Evolutionary conservation across 441 rosid species (phyloP), one percentile per base, ranked within the genome.

Genomic region (Gossypium trilobum): DNA sequence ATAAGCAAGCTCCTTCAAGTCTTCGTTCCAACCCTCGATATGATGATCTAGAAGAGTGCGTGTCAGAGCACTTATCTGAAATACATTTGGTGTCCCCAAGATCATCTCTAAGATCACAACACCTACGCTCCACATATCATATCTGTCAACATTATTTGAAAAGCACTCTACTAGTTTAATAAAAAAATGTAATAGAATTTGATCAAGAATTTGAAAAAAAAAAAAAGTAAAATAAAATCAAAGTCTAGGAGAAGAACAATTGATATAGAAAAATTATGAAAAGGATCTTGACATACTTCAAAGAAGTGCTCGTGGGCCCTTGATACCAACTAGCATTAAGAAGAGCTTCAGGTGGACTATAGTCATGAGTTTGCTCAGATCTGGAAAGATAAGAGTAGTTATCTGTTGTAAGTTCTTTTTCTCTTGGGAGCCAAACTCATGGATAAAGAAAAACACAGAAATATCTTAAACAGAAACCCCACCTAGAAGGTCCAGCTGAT

Each of bases 101-200:
- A 92, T 87, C 87, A 95, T 78, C 87, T 95, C 97, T 83, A 95
- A 85, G 60, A 91, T 84, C 77, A 95, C 96, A 73, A 92, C 99
- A 70, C 97, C 97, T 73, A 92, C 94, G 68, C 99, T 88, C 99
- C 99, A 95, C 93, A 92, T 91, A 79, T 95, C 99, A 73, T 92
- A 92, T 81, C 97, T 92, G 82, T 78, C 74, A 77, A 73, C 66
- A 50, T 14, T 7, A 14, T 19, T 64, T n/a, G 11, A 44, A 22
- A 63, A 17, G 9, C 33, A 46, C 27, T 3, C 8, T 1, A 68
- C 10, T 8, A 61, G 60, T 52, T 60, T 8, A 33, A 71, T 9
- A 58, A 54, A 74, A 52, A 6, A 39, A 68, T 62, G n/a, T 44
- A 20, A 11, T 9, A 22, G 6, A 65, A 13, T 11, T 20, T 22